Conservation (phyloP, 441 rosid genomes). For the Hura crepitans region DNA sequence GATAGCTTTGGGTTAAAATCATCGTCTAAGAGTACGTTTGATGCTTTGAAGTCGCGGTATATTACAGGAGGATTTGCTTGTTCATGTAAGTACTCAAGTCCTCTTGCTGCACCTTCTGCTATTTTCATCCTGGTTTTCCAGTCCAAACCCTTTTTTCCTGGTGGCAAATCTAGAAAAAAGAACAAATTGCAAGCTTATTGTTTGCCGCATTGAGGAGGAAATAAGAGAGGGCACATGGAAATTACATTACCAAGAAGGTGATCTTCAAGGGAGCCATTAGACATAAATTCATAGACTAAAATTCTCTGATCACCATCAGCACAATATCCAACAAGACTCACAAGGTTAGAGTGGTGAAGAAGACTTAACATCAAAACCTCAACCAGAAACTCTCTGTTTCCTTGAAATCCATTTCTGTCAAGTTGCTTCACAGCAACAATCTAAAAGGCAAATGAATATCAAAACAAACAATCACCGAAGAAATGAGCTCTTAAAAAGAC, state of each 20-base stretch:
- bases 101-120: slow-evolving; percentile 82
- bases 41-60: slow-evolving; percentile 91
- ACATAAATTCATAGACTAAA: slow-evolving; percentile 72
- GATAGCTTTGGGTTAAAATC: slow-evolving; percentile 84
- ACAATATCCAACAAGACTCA: slow-evolving; percentile 84
- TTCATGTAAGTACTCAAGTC: slow-evolving; percentile 91
- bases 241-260: slow-evolving; percentile 64
- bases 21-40: slow-evolving; percentile 67
- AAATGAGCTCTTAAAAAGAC: background rate
- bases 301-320: slow-evolving; percentile 76
- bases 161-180: slow-evolving; percentile 38
- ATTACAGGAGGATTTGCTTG: slow-evolving; percentile 80
- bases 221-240: background rate
- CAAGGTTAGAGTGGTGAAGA: slow-evolving; percentile 76
- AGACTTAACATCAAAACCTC: slow-evolving; percentile 91
- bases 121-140: slow-evolving; percentile 88
- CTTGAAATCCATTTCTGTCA: slow-evolving; percentile 92
- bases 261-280: slow-evolving; percentile 75
- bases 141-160: slow-evolving; percentile 52
- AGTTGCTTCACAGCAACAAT: slow-evolving; percentile 88
- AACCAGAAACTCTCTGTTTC: slow-evolving; percentile 87
- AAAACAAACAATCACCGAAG: too few relatives aligned
- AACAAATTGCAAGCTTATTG: too few relatives aligned
- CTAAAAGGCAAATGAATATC: too few relatives aligned
- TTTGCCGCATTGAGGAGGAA: too few relatives aligned